phyloP scores from a whole-genome alignment of 306 rosid species.

The Pterocarpus macrocarpus region DNA sequence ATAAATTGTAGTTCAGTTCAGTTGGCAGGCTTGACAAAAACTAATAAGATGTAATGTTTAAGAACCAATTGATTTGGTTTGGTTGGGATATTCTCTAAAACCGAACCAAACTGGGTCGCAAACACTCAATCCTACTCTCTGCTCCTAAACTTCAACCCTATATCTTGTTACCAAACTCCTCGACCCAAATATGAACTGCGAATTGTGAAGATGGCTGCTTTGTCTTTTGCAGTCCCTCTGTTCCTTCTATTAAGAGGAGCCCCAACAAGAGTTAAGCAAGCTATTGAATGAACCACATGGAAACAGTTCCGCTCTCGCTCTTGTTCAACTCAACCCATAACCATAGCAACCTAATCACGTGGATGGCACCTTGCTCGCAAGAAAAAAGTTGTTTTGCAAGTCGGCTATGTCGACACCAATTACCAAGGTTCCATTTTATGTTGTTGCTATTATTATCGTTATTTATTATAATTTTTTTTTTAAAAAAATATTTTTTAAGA shows the following conservation, averaged over 20 bases:
- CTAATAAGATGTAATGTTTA: no score
- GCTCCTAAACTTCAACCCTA: no score
- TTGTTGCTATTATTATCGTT: no score
- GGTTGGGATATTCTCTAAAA: no score
- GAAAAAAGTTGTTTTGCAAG: conserved; percentile 85
- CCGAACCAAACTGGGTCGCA: no score
- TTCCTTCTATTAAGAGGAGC: conserved; percentile 48
- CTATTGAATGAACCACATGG: not conserved
- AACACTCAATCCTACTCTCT: no score
- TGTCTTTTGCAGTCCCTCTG: conserved; percentile 58
- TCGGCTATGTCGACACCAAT: conserved; percentile 82
- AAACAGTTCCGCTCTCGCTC: conserved; percentile 38
- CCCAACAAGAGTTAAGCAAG: conserved; percentile 36
- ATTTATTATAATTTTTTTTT: not conserved
- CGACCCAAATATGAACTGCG: not conserved
- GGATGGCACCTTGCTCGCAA: conserved; percentile 74
- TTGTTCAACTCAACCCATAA: conserved; percentile 22
- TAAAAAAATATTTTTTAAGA: no score
- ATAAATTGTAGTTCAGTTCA: no score
- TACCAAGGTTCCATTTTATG: conserved; percentile 69
- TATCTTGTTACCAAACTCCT: no score
- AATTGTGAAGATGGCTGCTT: conserved; percentile 54
- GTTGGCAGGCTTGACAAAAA: no score
- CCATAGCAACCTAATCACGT: conserved; percentile 16
- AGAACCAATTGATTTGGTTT: no score